phyloP scores from a whole-genome alignment of 1,284 basidiomycete genomes.

The Microbotryum intermedium region DNA sequence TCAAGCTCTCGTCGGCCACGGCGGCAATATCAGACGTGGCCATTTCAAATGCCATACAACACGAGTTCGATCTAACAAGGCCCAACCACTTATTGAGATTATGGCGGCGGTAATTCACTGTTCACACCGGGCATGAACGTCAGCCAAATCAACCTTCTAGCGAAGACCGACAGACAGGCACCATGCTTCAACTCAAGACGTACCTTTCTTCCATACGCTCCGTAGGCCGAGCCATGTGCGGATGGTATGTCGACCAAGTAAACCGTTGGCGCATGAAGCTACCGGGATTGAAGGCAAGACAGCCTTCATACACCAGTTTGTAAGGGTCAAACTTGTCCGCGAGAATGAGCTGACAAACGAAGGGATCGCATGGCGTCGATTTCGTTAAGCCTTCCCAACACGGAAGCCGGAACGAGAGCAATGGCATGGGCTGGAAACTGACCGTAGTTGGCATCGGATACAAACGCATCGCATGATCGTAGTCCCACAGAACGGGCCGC shows the following conservation, averaged over 20 bases:
- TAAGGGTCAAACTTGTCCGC: conserved; percentile 96
- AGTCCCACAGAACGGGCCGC: conserved; percentile 81
- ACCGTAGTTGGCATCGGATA: conserved; percentile 93
- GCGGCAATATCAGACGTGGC: no score
- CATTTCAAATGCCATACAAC: no score
- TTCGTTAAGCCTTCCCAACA: not conserved
- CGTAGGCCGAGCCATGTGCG: conserved; percentile 32
- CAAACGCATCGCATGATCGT: conserved; percentile 81
- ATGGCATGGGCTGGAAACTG: conserved; percentile 34
- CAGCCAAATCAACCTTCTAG: no score
- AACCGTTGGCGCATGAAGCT: conserved; percentile 36
- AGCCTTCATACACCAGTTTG: conserved; percentile 93
- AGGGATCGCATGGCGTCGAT: conserved; percentile 3
- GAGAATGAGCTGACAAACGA: conserved; percentile 62
- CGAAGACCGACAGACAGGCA: no score
- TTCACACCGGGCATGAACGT: no score
- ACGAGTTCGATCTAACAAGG: no score
- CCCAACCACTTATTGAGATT: no score
- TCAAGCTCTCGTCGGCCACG: no score
- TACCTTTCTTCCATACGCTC: conserved; percentile 35
- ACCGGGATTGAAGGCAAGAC: conserved; percentile 98
- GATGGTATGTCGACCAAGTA: conserved; percentile 40
- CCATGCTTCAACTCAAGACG: not conserved
- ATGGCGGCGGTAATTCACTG: no score
- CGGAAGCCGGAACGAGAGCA: no score